phyloP scores from a whole-genome alignment of 106 monocot genomes.

The Dioscorea alata region DNA sequence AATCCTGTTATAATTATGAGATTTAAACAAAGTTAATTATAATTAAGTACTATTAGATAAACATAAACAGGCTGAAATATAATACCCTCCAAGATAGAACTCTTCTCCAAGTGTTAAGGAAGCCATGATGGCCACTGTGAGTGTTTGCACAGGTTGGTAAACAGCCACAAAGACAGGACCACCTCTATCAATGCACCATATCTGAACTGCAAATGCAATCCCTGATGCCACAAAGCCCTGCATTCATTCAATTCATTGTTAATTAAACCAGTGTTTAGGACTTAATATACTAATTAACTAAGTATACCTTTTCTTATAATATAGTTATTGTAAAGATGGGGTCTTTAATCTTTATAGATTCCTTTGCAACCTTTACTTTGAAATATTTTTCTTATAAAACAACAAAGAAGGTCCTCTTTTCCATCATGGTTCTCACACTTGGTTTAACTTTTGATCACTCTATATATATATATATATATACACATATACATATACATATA shows the following conservation, averaged over 20 bases:
- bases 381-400: background rate
- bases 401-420: constrained; percentile 11
- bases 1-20: constrained; percentile 33
- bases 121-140: constrained; percentile 90
- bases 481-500: no score
- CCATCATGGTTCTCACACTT: constrained; percentile 35
- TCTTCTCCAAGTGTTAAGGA: constrained; percentile 75
- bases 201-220: constrained; percentile 93
- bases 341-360: no score
- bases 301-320: no score
- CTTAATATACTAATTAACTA: no score
- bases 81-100: constrained; percentile 91
- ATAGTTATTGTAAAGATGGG: no score
- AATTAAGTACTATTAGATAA: background rate
- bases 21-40: background rate
- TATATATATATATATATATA: no score
- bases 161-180: constrained; percentile 98
- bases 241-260: background rate
- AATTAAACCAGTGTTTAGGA: no score
- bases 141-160: constrained; percentile 94
- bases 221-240: constrained; percentile 94
- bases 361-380: no score
- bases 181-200: constrained; percentile 98
- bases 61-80: background rate
- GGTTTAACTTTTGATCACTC: background rate